Evolutionary conservation across 352 stramenopile genomes (phyloP).

Genomic region (Phytophthora sp.): DNA sequence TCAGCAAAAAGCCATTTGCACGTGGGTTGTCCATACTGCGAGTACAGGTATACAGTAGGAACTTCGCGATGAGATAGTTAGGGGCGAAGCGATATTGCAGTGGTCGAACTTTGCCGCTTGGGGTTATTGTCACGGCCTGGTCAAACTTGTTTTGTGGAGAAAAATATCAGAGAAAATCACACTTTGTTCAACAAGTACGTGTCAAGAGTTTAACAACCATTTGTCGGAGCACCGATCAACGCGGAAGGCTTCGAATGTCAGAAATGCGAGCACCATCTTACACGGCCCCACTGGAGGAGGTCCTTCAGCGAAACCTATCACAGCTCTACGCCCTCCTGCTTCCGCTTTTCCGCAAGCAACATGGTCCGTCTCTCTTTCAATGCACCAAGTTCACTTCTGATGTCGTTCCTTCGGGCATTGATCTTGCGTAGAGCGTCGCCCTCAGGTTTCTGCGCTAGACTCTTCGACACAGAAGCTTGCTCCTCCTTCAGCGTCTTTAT

Average conservation of each 20-base stretch:
- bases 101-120: slow-evolving; percentile 12
- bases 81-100: slow-evolving; percentile 10
- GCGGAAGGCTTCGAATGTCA: slow-evolving; percentile 1
- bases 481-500: slow-evolving; percentile 84
- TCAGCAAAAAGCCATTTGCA: slow-evolving; percentile 15
- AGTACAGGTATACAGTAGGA: slow-evolving; percentile 34
- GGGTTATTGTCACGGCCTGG: slow-evolving; percentile 22
- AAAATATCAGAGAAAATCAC: slow-evolving; percentile 35
- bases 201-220: slow-evolving; percentile 31
- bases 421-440: slow-evolving; percentile 83
- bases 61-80: slow-evolving; percentile 25
- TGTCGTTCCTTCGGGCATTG: slow-evolving; percentile 84
- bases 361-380: slow-evolving; percentile 85
- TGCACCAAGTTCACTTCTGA: slow-evolving; percentile 82
- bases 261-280: slow-evolving; percentile 26
- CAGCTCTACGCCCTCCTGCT: slow-evolving; percentile 74
- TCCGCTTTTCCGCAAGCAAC: slow-evolving; percentile 79
- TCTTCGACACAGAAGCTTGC: slow-evolving; percentile 80
- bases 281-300: slow-evolving; percentile 14
- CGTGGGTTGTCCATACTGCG: slow-evolving; percentile 15
- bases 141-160: slow-evolving; percentile 11
- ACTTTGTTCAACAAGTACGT: slow-evolving; percentile 45
- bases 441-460: slow-evolving; percentile 74
- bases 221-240: slow-evolving; percentile 9
- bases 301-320: slow-evolving; percentile 31